Conservation (phyloP, 352 stramenopile genomes). For the Pythium dissotocum region DNA sequence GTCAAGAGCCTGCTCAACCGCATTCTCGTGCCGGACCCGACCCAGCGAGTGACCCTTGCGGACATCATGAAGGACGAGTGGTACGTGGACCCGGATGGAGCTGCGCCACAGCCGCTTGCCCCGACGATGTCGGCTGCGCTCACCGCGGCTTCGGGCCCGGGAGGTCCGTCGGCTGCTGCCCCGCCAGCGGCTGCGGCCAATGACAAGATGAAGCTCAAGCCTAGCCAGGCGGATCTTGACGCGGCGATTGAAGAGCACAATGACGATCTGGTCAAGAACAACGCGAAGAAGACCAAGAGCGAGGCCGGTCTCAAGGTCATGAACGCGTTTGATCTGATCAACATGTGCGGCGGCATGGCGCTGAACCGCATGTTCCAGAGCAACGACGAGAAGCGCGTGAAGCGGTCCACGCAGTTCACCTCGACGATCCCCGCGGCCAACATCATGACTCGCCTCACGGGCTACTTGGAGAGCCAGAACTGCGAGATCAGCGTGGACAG, state of each 20-base stretch:
- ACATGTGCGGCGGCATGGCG: conserved; percentile 90
- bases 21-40: conserved; percentile 93
- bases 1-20: conserved; percentile 89
- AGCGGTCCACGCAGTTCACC: conserved; percentile 86
- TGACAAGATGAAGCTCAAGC: conserved; percentile 71
- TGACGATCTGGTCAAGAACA: conserved; percentile 54
- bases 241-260: conserved; percentile 80
- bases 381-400: conserved; percentile 86
- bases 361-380: conserved; percentile 91
- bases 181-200: conserved; percentile 18
- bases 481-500: conserved; percentile 84
- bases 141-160: conserved; percentile 17
- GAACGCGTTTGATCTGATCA: conserved; percentile 93
- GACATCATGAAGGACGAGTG: conserved; percentile 93
- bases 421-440: conserved; percentile 76
- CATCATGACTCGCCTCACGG: conserved; percentile 74
- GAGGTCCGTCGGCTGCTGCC: conserved; percentile 14
- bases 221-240: conserved; percentile 82
- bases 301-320: conserved; percentile 80
- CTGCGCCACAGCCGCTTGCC: neutral
- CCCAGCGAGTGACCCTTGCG: conserved; percentile 78
- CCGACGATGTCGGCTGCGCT: conserved; percentile 26
- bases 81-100: conserved; percentile 70
- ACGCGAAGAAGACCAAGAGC: conserved; percentile 64
- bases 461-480: conserved; percentile 74